Base-by-base conservation (phyloP, 1,284 basidiomycete genomes). In the Chondrostereum purpureum region DNA sequence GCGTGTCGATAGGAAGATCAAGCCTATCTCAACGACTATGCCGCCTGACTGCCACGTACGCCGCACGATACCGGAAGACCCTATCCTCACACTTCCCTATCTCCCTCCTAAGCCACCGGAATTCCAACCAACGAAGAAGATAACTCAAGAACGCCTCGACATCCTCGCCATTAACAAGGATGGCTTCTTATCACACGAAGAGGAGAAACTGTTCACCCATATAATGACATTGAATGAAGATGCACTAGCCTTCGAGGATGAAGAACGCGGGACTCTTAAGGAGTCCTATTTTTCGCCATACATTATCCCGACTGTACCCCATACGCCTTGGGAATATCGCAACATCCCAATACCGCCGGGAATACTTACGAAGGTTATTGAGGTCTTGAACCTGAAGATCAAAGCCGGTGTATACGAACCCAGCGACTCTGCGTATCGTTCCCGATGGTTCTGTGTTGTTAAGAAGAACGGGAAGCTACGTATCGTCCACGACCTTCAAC, bases 231-330 rank as follows among this genome's bases (percentile, higher is more conserved):
- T 53, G 0, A 58, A 63, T 46, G 49, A 64, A 39, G 42, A 51
- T 12, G 48, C 54, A 0, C 17, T 63, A 0, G 55, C 61, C 0
- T 67, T 57, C 42, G 52, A 56, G 13, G 62, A 65, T 16, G 36
- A 10, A 0, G 51, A 66, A n/a, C 41, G 55, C 13, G 61, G 63
- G 1, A 57, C 52, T 0, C 55, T 67, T 11, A 48, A 52, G 10
- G 54, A 59, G 19, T 54, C 57, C 17, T 66, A 64, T 45, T 66
- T 67, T 48, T 49, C 55, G 1, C 59, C 54, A n/a, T 60, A 61
- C 42, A 57, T 49, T 11, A 41, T 41, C 16, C 47, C 47, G 1
- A 59, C 56, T 1, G 50, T 70, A 5, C 52, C 52, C 17, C 64
- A 70, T 44, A 53, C 48, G 0, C 39, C 45, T 18, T 46, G 45